A percentile compares a stretch with the other conserved stretches of the same genome.
phyloP scores from a whole-genome alignment of 148 eudicot species.

The Silene conica region DNA sequence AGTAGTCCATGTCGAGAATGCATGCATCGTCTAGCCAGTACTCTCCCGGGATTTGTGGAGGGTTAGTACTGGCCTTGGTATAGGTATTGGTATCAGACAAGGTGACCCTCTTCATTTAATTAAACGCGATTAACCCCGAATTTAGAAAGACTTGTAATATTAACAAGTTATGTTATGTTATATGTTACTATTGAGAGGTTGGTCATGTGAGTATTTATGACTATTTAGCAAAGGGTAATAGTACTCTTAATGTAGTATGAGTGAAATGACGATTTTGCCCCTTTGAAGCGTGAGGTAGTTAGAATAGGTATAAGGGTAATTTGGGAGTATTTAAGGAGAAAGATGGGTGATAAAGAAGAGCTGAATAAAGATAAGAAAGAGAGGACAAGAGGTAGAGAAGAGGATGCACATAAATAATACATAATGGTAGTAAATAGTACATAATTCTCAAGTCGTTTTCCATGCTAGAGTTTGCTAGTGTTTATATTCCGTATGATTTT shows the following conservation, averaged over 20 bases:
- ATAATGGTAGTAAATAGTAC: too few relatives aligned
- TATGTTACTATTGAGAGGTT: not conserved
- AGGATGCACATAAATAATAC: not conserved
- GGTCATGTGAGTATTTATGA: constrained; percentile 3
- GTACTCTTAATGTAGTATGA: too few relatives aligned
- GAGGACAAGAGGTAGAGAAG: not conserved
- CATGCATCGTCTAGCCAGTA: constrained; percentile 53
- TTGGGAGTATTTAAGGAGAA: constrained; percentile 4
- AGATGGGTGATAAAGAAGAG: constrained; percentile 33
- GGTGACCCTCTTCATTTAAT: constrained; percentile 25
- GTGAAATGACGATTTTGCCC: too few relatives aligned
- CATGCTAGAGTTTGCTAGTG: constrained; percentile 4
- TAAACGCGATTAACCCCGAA: not conserved
- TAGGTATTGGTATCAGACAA: constrained; percentile 18
- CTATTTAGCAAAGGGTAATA: not conserved
- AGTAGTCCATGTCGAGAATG: constrained; percentile 65
- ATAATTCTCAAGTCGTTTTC: constrained; percentile 2
- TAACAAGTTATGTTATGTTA: not conserved
- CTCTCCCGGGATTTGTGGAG: constrained; percentile 22
- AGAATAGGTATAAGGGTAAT: constrained; percentile 15
- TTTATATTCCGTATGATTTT: not conserved
- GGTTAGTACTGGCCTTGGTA: constrained; percentile 9
- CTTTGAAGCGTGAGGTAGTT: too few relatives aligned
- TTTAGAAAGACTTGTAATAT: not conserved
- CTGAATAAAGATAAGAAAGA: constrained; percentile 25